Conservation (phyloP, 306 rosid species). For the Purshia tridentata region DNA sequence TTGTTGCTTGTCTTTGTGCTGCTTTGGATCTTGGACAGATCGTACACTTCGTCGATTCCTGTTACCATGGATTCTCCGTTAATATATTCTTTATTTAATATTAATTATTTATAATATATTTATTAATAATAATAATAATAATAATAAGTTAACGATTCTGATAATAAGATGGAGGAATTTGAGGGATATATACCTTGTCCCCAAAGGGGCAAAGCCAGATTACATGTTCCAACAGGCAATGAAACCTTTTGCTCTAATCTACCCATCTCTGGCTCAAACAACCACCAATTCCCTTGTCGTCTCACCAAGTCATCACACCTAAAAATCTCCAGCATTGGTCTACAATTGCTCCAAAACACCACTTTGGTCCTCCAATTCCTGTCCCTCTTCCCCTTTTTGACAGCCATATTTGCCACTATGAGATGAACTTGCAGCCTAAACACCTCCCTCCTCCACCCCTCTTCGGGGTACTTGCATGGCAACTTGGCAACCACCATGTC, state of each 20-base stretch:
- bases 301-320: conserved; percentile 66
- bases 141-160: no score
- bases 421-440: conserved; percentile 75
- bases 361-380: conserved; percentile 51
- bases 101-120: no score
- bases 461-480: conserved; percentile 66
- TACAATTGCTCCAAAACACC: conserved; percentile 70
- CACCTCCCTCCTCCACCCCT: conserved; percentile 79
- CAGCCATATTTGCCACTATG: conserved; percentile 61
- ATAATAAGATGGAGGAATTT: no score
- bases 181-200: conserved; percentile 62
- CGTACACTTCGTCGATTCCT: conserved; percentile 77
- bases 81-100: no score
- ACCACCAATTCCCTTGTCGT: conserved; percentile 82
- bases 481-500: conserved; percentile 68
- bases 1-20: conserved; percentile 34
- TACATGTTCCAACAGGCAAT: conserved; percentile 85
- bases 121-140: no score
- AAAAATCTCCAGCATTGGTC: conserved; percentile 89
- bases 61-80: no score
- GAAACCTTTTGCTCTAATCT: conserved; percentile 64
- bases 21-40: conserved; percentile 49
- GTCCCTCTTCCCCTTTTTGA: conserved; percentile 58
- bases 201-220: conserved; percentile 87
- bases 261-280: conserved; percentile 48